Evolutionary conservation across 305 asterid species (phyloP), one percentile per base, ranked within the genome.

Genomic region (Fraxinus xanthoxyloides): DNA sequence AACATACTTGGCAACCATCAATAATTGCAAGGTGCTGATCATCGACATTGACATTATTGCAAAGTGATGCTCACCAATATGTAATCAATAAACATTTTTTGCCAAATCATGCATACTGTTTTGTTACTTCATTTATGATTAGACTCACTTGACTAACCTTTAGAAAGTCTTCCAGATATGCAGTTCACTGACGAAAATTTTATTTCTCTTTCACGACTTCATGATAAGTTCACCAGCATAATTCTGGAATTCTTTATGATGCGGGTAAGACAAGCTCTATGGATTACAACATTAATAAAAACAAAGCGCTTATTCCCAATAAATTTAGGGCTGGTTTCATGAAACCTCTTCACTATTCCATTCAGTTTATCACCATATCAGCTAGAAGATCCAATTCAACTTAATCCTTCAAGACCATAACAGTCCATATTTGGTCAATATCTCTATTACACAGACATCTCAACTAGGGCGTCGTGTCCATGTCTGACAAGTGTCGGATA

Each of bases 81-180:
- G 79, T 31, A 40, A 10, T 43, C n/a, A 31, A 36, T 73, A 69
- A 28, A 54, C 32, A 35, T 15, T 34, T 51, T 19, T 30, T 34
- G 35, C 61, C 73, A 83, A 80, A 48, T 67, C 38, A 70, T 54
- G 48, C 8, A 75, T 63, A 36, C 35, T 72, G 79, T 69, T 43
- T 61, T 19, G 77, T 56, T 32, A 59, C 67, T 80, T 17, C 35
- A 76, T 51, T 77, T 59, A 61, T n/a, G 56, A 82, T 74, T 81
- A 56, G 72, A 72, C 86, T 73, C 48, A 73, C 56, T 67, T 43
- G 40, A 82, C 63, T 28, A 59, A 54, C 43, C 30, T 77, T 65
- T 34, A 7, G 56, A 51, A 36, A 61, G 32, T 56, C 35, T 74
- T 15, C 5, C 30, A 48, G 56, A 48, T 19, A 28, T 75, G 72